phyloP scores from a whole-genome alignment of 352 stramenopile genomes.

The Globisporangium yorkense region DNA sequence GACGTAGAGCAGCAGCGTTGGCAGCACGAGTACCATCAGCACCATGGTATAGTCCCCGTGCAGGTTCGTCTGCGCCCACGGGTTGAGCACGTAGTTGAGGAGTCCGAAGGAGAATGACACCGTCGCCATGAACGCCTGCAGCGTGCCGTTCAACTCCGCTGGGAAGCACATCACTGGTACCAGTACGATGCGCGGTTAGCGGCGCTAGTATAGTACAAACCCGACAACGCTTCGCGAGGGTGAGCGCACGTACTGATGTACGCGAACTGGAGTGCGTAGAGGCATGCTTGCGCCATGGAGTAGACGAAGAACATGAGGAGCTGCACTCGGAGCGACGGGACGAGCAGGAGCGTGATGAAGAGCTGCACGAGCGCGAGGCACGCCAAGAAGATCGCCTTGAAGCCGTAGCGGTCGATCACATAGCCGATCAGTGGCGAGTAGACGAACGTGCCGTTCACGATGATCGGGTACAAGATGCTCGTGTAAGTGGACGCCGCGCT shows the following conservation, averaged over 20 bases:
- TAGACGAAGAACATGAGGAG: conserved; percentile 66
- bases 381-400: conserved; percentile 66
- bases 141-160: conserved; percentile 63
- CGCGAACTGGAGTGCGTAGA: conserved; percentile 81
- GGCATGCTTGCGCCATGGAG: conserved; percentile 65
- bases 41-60: conserved; percentile 57
- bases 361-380: conserved; percentile 61
- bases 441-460: conserved; percentile 78
- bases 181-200: no score
- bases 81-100: conserved; percentile 73
- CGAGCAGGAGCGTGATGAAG: conserved; percentile 56
- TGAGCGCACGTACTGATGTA: conserved; percentile 63
- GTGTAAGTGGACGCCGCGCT: conserved; percentile 41
- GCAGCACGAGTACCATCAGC: conserved; percentile 41
- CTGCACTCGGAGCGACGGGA: conserved; percentile 53
- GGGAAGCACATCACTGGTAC: conserved; percentile 76
- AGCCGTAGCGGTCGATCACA: conserved; percentile 72
- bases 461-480: conserved; percentile 62
- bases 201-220: background rate
- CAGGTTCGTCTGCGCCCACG: conserved; percentile 68
- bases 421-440: conserved; percentile 73
- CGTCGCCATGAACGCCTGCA: conserved; percentile 70
- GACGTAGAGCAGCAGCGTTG: conserved; percentile 55
- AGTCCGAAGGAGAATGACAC: conserved; percentile 64
- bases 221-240: background rate